Evolutionary conservation across 1,284 basidiomycete species (phyloP).

Genomic region (Cutaneotrichosporon sp.): DNA sequence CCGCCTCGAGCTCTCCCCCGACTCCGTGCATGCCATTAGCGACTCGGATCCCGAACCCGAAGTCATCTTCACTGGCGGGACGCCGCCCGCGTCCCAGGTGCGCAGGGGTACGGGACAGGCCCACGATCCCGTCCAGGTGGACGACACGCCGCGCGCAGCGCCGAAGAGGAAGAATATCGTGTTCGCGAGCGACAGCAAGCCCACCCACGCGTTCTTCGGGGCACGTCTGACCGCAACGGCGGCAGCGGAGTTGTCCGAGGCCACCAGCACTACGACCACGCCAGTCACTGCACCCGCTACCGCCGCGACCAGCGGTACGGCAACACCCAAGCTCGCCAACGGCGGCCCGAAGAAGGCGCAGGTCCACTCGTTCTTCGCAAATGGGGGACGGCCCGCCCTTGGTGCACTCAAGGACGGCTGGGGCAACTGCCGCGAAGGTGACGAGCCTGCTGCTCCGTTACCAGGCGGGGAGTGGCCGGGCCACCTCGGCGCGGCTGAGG

Average conservation of each 20-base stretch:
- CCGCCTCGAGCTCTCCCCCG: background rate
- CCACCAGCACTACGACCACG: background rate
- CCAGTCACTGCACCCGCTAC: background rate
- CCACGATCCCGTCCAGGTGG: constrained; percentile 9
- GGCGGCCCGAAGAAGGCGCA: background rate
- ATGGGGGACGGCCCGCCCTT: constrained; percentile 9
- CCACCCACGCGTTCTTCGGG: constrained; percentile 42
- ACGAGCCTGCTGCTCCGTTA: constrained; percentile 33
- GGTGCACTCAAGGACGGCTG: constrained; percentile 40
- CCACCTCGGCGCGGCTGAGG: background rate
- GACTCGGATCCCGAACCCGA: background rate
- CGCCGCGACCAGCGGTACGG: background rate
- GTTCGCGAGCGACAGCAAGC: constrained; percentile 34
- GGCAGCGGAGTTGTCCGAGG: background rate
- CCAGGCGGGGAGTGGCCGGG: constrained; percentile 32
- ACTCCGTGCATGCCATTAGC: background rate
- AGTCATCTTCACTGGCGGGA: background rate
- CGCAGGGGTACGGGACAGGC: background rate
- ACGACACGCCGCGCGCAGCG: constrained; percentile 6
- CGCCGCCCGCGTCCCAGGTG: constrained; percentile 1
- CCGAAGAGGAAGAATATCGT: constrained; percentile 29
- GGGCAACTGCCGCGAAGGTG: constrained; percentile 39
- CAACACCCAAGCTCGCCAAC: background rate
- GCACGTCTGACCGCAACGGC: background rate
- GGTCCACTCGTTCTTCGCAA: constrained; percentile 39